Conservation (phyloP, 768 basidiomycete species). For the Russula emetica region DNA sequence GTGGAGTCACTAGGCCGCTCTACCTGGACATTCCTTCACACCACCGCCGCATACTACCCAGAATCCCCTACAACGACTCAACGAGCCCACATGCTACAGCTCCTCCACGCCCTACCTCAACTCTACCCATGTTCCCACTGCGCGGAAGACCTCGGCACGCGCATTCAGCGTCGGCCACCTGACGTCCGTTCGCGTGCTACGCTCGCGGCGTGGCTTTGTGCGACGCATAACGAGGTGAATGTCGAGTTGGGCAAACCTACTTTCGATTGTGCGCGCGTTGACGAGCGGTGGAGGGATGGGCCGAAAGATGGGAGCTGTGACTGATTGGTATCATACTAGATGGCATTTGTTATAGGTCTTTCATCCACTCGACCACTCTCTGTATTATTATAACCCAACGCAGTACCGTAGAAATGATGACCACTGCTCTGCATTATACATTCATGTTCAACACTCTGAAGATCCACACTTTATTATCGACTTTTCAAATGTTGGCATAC, state of each 20-base stretch:
- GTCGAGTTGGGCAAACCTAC: slow-evolving; percentile 72
- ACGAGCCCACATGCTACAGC: slow-evolving; percentile 75
- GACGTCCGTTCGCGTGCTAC: slow-evolving; percentile 67
- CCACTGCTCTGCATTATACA: too few relatives aligned
- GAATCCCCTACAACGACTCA: slow-evolving; percentile 70
- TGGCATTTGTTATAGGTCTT: not conserved
- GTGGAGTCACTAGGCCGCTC: slow-evolving; percentile 84
- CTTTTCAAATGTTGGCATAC: too few relatives aligned
- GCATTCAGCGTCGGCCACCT: slow-evolving; percentile 63
- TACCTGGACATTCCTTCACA: slow-evolving; percentile 96
- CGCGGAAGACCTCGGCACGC: slow-evolving; percentile 73
- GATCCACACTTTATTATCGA: too few relatives aligned
- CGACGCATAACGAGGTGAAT: slow-evolving; percentile 92
- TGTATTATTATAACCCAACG: not conserved
- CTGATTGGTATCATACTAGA: slow-evolving; percentile 33
- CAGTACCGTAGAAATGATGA: not conserved
- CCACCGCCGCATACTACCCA: slow-evolving; percentile 94
- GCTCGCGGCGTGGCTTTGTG: slow-evolving; percentile 84
- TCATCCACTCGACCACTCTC: not conserved
- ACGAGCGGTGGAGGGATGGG: slow-evolving; percentile 92
- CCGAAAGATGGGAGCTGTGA: slow-evolving; percentile 86
- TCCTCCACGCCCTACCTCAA: slow-evolving; percentile 71
- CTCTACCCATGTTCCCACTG: slow-evolving; percentile 89
- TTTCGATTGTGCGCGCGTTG: slow-evolving; percentile 79
- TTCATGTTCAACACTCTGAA: too few relatives aligned